Percentiles rank a stretch among this genome's conserved stretches.
Conservation (phyloP, 371 early-diverging fungal species). For the Nematocida homosporus region DNA sequence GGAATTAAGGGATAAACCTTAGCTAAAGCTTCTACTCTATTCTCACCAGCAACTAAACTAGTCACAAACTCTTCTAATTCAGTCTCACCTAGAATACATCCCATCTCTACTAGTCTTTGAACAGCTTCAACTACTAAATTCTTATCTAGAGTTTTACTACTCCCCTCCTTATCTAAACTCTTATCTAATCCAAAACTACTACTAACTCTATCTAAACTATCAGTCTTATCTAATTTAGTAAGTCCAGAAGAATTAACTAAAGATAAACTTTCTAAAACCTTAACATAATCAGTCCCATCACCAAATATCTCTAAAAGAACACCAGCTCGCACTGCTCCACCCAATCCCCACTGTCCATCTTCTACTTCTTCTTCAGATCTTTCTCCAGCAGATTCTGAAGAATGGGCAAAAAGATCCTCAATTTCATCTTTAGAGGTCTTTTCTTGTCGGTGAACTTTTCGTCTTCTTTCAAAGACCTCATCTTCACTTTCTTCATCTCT, state of each 20-base stretch:
- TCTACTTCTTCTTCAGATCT: conserved; percentile 6
- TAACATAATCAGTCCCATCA: conserved; percentile 48
- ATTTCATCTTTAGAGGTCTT: conserved; percentile 44
- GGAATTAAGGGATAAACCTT: conserved; percentile 19
- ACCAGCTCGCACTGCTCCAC: conserved; percentile 30
- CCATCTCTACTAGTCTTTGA: no score
- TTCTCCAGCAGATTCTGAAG: conserved; percentile 24
- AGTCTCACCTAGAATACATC: conserved; percentile 4
- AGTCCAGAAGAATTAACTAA: background rate
- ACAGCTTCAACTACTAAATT: no score
- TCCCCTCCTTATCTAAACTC: no score
- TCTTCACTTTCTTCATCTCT: conserved; percentile 52
- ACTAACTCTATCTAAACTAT: no score
- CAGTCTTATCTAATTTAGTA: no score
- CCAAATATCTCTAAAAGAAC: conserved; percentile 46
- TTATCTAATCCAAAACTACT: no score
- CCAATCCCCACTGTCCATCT: conserved; percentile 19
- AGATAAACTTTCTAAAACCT: conserved; percentile 14
- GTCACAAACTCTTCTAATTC: background rate
- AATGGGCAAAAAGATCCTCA: conserved; percentile 50
- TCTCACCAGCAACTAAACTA: background rate
- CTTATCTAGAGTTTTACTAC: no score
- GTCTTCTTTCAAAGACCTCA: conserved; percentile 52
- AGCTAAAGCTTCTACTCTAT: background rate
- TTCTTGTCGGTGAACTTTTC: conserved; percentile 51